Evolutionary conservation across 192 early-diverging fungal species (phyloP), one percentile per base, ranked within the genome.

Genomic region (Backusella mclennaniae): DNA sequence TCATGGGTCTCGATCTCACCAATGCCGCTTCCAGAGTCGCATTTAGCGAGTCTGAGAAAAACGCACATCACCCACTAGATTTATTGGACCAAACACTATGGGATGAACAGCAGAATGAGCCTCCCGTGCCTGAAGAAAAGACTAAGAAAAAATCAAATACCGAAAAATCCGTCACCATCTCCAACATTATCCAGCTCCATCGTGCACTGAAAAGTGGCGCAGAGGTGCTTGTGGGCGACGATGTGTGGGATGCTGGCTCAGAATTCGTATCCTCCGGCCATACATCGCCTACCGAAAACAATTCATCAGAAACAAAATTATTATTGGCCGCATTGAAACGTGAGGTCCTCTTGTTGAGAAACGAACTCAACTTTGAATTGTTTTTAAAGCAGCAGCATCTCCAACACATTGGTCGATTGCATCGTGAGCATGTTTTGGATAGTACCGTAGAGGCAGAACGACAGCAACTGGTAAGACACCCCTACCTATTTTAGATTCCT

Each of bases 371-470:
- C 35, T 90, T 90, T 81, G 89, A 90, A 74, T 69, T 90, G 17
- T 90, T 88, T 69, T 76, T 90, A 42, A 86, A 88, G 68, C 89
- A 90, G 66, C 89, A 90, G 33, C 87, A 90, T 44, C 78, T 90
- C 8, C 89, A 90, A 73, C 89, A 90, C 56, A 90, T 90, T 52
- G 86, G 84, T 21, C 76, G 85, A 67, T 78, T 90, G 4, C 85
- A 90, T 75, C 83, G 83, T 21, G 85, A 87, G 33, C 89, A 88
- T 78, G 83, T 90, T 3, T 74, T 86, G 36, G 88, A 89, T 78
- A 86, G 77, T 9, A 82, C 84, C 36, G 84, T 85, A 0, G 86
- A 89, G 66, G 88, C 88, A 0, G 85, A 87, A 67, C 76, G 85
- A 66, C 87, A 89, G 67, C 79, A 84, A 41, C 36, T 84, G 75